Evolutionary conservation across 768 basidiomycete genomes (phyloP).

Genomic region (Kwoniella shandongensis): DNA sequence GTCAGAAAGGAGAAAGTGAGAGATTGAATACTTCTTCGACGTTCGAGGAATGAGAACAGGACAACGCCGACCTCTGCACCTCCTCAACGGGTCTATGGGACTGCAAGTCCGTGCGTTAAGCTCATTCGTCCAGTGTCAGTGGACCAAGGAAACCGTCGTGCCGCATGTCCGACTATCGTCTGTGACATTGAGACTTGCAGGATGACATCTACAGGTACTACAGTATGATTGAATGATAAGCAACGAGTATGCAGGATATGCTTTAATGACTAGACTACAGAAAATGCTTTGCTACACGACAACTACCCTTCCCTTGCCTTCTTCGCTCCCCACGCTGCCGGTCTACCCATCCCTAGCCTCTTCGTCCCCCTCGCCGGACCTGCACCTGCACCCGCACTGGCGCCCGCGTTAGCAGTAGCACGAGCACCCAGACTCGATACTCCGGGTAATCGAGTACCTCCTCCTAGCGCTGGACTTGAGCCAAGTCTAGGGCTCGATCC

Average conservation of each 20-base stretch:
- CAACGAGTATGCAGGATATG: not conserved
- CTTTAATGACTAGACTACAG: not conserved
- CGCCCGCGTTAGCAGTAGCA: not conserved
- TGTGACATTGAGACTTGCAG: too few relatives aligned
- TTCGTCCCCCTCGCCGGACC: conserved; percentile 29
- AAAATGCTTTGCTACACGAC: not conserved
- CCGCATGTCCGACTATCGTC: too few relatives aligned
- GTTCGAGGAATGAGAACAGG: too few relatives aligned
- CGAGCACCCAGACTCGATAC: conserved; percentile 4
- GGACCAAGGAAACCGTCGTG: too few relatives aligned
- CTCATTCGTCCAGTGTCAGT: too few relatives aligned
- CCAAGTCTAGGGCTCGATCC: conserved; percentile 12
- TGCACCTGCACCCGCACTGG: not conserved
- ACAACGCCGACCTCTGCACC: too few relatives aligned
- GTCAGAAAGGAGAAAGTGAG: too few relatives aligned
- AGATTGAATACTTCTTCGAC: too few relatives aligned
- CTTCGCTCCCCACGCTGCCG: conserved; percentile 43
- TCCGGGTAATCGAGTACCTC: conserved; percentile 9
- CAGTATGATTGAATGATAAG: too few relatives aligned
- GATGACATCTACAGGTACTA: too few relatives aligned
- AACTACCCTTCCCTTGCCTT: conserved; percentile 18
- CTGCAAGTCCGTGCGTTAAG: too few relatives aligned
- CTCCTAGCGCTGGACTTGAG: conserved; percentile 4
- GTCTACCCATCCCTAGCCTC: conserved; percentile 44
- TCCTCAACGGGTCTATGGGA: too few relatives aligned